Evolutionary conservation across 2,329 filamentous ascomycete species (phyloP).

Genomic region (Aspergillus quadrilineatus): DNA sequence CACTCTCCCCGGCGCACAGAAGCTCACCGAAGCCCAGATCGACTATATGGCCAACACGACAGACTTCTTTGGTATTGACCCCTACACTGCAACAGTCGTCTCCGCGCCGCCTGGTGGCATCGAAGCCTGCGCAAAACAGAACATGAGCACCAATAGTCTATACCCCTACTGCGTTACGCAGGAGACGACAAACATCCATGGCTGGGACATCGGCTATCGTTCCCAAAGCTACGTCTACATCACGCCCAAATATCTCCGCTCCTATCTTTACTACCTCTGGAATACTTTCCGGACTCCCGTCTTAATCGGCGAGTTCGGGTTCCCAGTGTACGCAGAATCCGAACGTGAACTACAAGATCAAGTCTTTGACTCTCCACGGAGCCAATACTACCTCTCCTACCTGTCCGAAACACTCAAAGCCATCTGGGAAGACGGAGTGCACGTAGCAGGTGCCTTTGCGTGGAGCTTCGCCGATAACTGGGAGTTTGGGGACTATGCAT

Average conservation of each 20-base stretch:
- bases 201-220: slow-evolving; percentile 60
- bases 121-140: slow-evolving; percentile 46
- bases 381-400: slow-evolving; percentile 56
- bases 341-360: slow-evolving; percentile 50
- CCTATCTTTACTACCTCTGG: slow-evolving; percentile 59
- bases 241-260: slow-evolving; percentile 47
- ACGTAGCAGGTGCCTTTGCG: slow-evolving; percentile 55
- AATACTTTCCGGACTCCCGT: slow-evolving; percentile 57
- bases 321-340: slow-evolving; percentile 50
- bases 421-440: slow-evolving; percentile 57
- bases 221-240: slow-evolving; percentile 59
- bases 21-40: slow-evolving; percentile 52
- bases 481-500: slow-evolving; percentile 54
- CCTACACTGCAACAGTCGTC: slow-evolving; percentile 59
- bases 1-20: slow-evolving; percentile 45
- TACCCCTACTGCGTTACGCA: slow-evolving; percentile 57
- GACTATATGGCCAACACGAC: slow-evolving; percentile 50
- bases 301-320: slow-evolving; percentile 56
- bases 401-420: slow-evolving; percentile 56
- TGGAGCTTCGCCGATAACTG: slow-evolving; percentile 57
- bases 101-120: slow-evolving; percentile 49
- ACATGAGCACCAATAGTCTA: slow-evolving; percentile 41
- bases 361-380: slow-evolving; percentile 55
- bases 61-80: slow-evolving; percentile 59
- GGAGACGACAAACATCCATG: slow-evolving; percentile 47